Conservation (phyloP, 495 filamentous ascomycete species). For the Neurospora sp. region DNA sequence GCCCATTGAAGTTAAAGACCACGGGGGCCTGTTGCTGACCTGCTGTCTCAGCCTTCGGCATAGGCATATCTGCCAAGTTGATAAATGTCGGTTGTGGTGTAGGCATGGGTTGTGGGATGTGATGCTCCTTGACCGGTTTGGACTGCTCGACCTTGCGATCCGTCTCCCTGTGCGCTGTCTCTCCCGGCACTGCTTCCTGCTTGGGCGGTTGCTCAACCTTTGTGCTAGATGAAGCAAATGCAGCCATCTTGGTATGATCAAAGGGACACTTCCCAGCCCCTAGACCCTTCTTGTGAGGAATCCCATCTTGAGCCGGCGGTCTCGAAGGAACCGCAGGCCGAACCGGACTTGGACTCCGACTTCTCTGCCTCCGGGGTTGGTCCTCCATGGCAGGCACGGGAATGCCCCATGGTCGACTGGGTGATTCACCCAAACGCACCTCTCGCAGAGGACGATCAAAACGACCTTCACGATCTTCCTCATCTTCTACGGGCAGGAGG, state of each 20-base stretch:
- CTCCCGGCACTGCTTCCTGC: conserved; percentile 2
- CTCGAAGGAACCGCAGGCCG: neutral
- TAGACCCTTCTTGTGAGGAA: conserved; percentile 13
- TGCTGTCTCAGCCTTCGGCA: conserved; percentile 12
- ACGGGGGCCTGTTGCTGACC: conserved; percentile 40
- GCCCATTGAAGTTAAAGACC: conserved; percentile 62
- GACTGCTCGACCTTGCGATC: conserved; percentile 10
- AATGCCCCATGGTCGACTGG: conserved; percentile 86
- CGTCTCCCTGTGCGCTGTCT: conserved; percentile 1
- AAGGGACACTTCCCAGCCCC: conserved; percentile 33
- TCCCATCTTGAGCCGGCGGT: neutral
- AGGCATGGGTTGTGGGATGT: neutral
- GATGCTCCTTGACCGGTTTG: conserved; percentile 10
- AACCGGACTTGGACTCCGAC: neutral
- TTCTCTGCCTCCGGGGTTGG: neutral
- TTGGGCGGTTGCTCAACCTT: conserved; percentile 14
- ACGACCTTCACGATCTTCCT: conserved; percentile 44
- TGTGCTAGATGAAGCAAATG: conserved; percentile 8
- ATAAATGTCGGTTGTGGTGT: conserved; percentile 31
- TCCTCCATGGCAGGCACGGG: conserved; percentile 45
- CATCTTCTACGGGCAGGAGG: conserved; percentile 16
- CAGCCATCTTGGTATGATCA: conserved; percentile 31
- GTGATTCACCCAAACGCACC: conserved; percentile 77
- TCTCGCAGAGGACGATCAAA: conserved; percentile 78
- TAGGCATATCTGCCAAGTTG: conserved; percentile 18